Percentiles rank a stretch among this genome's conserved stretches.
Conservation (phyloP, 495 filamentous ascomycete genomes). For the Lasiosphaeria hispida region DNA sequence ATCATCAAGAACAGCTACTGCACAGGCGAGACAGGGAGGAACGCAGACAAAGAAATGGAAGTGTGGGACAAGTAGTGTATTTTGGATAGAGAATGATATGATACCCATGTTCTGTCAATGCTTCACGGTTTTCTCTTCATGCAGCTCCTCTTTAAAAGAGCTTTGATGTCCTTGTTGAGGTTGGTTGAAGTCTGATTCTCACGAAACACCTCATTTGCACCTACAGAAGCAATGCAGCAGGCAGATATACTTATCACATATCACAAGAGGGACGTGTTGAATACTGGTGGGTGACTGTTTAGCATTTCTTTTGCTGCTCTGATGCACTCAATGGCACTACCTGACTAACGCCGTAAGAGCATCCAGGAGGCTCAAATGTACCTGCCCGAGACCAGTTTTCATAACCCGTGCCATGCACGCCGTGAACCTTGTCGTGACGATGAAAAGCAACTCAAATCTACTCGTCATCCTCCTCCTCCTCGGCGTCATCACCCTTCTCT, state of each 20-base stretch:
- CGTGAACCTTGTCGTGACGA: constrained; percentile 24
- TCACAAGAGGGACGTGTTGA: not conserved
- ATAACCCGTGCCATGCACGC: constrained; percentile 36
- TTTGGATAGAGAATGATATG: constrained; percentile 18
- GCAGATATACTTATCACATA: not conserved
- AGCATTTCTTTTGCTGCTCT: constrained; percentile 22
- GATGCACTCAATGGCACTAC: constrained; percentile 29
- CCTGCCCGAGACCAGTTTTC: constrained; percentile 37
- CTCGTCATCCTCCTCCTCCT: constrained; percentile 88
- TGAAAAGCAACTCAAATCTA: constrained; percentile 36
- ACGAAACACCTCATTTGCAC: too few relatives aligned
- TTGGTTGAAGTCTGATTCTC: too few relatives aligned
- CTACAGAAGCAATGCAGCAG: not conserved
- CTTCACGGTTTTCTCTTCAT: not conserved
- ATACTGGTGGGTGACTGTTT: constrained; percentile 9
- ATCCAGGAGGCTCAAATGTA: constrained; percentile 30
- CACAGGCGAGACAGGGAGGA: constrained; percentile 81
- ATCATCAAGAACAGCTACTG: constrained; percentile 95
- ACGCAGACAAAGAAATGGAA: constrained; percentile 41
- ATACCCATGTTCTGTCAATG: constrained; percentile 23
- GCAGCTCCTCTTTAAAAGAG: too few relatives aligned
- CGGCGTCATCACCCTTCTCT: constrained; percentile 82
- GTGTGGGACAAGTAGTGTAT: constrained; percentile 25
- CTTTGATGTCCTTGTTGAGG: too few relatives aligned
- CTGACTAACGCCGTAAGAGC: constrained; percentile 34